A percentile compares a stretch with the other conserved stretches of the same genome.
These are phyloP conservation scores for Toxicodendron radicans DNA, from an alignment of 345 rosid species.

Conservation along the genomic window DNA sequence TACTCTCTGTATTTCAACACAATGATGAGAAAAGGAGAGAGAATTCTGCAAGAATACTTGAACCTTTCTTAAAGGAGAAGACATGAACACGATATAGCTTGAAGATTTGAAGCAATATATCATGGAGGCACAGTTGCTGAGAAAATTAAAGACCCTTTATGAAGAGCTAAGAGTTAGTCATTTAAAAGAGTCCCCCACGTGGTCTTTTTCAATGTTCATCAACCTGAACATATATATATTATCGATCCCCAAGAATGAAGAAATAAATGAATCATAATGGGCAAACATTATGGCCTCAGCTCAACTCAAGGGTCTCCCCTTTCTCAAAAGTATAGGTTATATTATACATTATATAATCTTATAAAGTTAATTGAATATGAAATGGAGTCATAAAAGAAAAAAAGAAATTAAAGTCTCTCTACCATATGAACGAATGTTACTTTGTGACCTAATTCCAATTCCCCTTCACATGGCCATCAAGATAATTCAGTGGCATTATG, in stretches of 20 bases:
- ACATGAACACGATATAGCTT: neutral
- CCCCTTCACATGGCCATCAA: neutral
- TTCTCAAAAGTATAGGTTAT: too few relatives aligned
- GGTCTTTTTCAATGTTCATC: neutral
- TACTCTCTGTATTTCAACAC: too few relatives aligned
- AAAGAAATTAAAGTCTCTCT: too few relatives aligned
- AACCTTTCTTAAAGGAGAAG: constrained; percentile 1
- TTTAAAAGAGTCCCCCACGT: neutral
- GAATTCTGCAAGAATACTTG: neutral
- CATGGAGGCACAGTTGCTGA: neutral
- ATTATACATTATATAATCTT: too few relatives aligned
- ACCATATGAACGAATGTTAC: too few relatives aligned
- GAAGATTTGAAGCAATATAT: neutral
- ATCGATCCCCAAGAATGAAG: neutral
- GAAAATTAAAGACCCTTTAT: neutral
- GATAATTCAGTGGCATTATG: neutral
- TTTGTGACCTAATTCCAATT: neutral
- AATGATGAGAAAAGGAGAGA: too few relatives aligned
- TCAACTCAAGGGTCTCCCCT: neutral
- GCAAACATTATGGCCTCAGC: neutral
- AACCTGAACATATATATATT: neutral
- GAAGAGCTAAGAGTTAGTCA: neutral
- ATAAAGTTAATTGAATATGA: too few relatives aligned
- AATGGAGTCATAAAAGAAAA: too few relatives aligned
- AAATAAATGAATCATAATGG: neutral